These are phyloP conservation scores for Firmiana major DNA, from an alignment of 345 rosid species.

Conservation along the genomic window DNA sequence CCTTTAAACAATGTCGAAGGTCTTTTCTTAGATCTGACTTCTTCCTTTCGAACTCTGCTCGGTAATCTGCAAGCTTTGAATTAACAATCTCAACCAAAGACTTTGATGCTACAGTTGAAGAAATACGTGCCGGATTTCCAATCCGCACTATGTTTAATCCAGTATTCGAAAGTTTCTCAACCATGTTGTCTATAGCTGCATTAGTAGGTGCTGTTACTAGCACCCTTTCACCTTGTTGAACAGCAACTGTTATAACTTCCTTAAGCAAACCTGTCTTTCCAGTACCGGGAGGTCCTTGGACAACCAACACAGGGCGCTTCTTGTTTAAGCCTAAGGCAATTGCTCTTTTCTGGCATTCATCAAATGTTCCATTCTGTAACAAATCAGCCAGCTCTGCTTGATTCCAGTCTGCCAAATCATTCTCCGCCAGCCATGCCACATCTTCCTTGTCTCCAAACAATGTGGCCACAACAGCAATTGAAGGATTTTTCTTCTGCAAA, in stretches of 20 bases:
- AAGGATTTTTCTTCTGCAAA: constrained; percentile 73
- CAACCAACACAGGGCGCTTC: constrained; percentile 66
- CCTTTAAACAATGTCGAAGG: constrained; percentile 69
- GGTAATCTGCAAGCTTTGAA: constrained; percentile 59
- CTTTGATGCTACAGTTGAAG: constrained; percentile 77
- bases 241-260: constrained; percentile 47
- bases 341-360: constrained; percentile 67
- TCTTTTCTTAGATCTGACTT: constrained; percentile 86
- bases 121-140: constrained; percentile 94
- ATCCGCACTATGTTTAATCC: constrained; percentile 80
- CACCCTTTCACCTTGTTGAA: constrained; percentile 88
- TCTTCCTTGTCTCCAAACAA: constrained; percentile 87
- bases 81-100: constrained; percentile 85
- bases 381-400: constrained; percentile 59
- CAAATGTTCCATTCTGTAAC: constrained; percentile 37
- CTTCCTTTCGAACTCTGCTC: constrained; percentile 72
- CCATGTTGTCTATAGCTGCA: constrained; percentile 97
- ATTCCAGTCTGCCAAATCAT: constrained; percentile 50
- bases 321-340: constrained; percentile 76
- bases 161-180: constrained; percentile 69
- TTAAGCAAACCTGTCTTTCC: constrained; percentile 90
- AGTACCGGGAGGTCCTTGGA: constrained; percentile 98
- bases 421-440: constrained; percentile 59
- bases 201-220: constrained; percentile 96
- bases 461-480: constrained; percentile 74